Evolutionary conservation across 345 rosid genomes (phyloP).

Genomic region (Brassica rapa): DNA sequence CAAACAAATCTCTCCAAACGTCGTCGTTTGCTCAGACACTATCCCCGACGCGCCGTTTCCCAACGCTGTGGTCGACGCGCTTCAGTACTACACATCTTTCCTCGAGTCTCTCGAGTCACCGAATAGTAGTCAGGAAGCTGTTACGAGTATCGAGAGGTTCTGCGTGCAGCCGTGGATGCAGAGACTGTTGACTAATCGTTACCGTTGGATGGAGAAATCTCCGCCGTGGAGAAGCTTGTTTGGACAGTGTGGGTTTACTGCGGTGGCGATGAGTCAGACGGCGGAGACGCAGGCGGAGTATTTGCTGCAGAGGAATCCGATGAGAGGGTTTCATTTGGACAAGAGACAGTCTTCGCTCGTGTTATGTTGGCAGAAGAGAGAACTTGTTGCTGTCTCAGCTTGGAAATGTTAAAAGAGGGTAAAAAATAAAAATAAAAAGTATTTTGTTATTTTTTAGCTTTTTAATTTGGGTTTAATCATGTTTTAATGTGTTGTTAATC

Average conservation of each 20-base stretch:
- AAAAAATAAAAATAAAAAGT: not conserved
- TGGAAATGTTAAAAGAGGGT: constrained; percentile 57
- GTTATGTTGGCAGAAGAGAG: constrained; percentile 82
- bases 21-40: constrained; percentile 73
- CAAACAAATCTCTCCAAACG: constrained; percentile 75
- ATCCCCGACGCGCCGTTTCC: constrained; percentile 85
- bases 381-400: constrained; percentile 77
- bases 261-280: constrained; percentile 65
- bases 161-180: constrained; percentile 66
- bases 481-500: constrained; percentile 31
- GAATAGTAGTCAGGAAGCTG: constrained; percentile 37
- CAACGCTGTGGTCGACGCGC: constrained; percentile 62
- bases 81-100: constrained; percentile 57
- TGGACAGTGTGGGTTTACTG: constrained; percentile 63
- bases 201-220: constrained; percentile 51
- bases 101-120: constrained; percentile 74
- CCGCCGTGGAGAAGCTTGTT: constrained; percentile 74
- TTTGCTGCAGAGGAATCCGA: constrained; percentile 66
- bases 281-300: constrained; percentile 85
- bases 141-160: constrained; percentile 71
- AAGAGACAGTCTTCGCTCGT: constrained; percentile 70
- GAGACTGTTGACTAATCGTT: constrained; percentile 62
- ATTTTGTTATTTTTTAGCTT: not conserved
- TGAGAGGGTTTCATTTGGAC: constrained; percentile 79
- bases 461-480: constrained; percentile 6